phyloP scores from a whole-genome alignment of 179 eudicot genomes.

The Actinidia arguta region DNA sequence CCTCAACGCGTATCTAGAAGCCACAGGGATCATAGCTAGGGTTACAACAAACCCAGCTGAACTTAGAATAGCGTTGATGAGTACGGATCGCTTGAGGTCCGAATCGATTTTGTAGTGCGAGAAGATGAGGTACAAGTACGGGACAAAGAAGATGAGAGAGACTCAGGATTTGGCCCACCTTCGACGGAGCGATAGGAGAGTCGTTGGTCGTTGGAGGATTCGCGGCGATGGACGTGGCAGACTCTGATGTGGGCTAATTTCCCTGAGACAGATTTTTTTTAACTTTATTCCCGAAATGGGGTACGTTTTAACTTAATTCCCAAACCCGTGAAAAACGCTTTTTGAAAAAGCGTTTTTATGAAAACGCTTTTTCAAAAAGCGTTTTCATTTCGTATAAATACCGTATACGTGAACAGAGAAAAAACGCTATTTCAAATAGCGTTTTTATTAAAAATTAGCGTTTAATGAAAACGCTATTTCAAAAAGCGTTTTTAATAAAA shows the following conservation, averaged over 20 bases:
- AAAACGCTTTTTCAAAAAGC: too few relatives aligned
- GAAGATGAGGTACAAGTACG: conserved; percentile 70
- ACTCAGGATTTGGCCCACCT: conserved; percentile 48
- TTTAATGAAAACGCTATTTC: too few relatives aligned
- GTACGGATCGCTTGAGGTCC: conserved; percentile 61
- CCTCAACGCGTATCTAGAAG: conserved; percentile 70
- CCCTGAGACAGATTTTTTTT: too few relatives aligned
- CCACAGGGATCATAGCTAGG: conserved; percentile 75
- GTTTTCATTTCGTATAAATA: too few relatives aligned
- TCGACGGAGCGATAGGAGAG: conserved; percentile 57
- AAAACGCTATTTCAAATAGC: too few relatives aligned
- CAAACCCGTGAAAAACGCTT: too few relatives aligned
- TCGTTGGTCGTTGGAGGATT: conserved; percentile 23
- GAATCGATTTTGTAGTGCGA: conserved; percentile 61
- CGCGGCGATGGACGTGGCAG: conserved; percentile 16
- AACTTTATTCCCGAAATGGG: too few relatives aligned
- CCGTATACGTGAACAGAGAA: too few relatives aligned
- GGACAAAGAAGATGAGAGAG: conserved; percentile 57
- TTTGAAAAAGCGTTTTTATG: too few relatives aligned
- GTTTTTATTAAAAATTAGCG: too few relatives aligned
- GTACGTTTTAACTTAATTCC: too few relatives aligned
- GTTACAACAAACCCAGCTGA: conserved; percentile 65
- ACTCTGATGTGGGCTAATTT: conserved; percentile 18
- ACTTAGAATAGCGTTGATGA: conserved; percentile 66
- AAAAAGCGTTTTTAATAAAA: too few relatives aligned